These are phyloP conservation scores for Gentiana straminea DNA, from an alignment of 257 asterid species.

Conservation along the genomic window DNA sequence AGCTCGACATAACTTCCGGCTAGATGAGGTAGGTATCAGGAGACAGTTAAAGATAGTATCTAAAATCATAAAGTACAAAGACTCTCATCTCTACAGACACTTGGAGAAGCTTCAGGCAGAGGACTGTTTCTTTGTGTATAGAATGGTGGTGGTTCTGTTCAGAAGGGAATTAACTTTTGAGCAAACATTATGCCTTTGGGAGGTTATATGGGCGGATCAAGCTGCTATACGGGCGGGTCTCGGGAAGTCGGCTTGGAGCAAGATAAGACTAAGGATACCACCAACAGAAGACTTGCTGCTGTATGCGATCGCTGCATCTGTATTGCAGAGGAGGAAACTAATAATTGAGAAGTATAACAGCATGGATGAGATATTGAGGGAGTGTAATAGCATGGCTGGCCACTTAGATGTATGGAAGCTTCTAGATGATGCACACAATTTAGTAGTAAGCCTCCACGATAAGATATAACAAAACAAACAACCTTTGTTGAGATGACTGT, in stretches of 20 bases:
- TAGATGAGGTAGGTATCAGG: conserved; percentile 80
- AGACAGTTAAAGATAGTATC: conserved; percentile 64
- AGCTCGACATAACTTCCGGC: conserved; percentile 89
- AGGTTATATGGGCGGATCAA: conserved; percentile 98
- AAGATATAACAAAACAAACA: conserved; percentile 29
- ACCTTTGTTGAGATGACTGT: too few species aligned
- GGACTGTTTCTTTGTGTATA: conserved; percentile 84
- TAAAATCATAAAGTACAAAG: conserved; percentile 69
- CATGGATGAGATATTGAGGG: conserved; percentile 85
- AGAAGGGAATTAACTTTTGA: conserved; percentile 71
- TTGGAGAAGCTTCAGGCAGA: conserved; percentile 87
- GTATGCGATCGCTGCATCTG: conserved; percentile 81
- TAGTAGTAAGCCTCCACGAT: conserved; percentile 70
- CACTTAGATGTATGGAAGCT: conserved; percentile 78
- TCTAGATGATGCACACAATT: conserved; percentile 75
- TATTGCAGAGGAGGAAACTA: conserved; percentile 65
- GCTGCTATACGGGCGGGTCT: conserved; percentile 82
- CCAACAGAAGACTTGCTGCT: conserved; percentile 78
- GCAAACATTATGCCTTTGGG: conserved; percentile 89
- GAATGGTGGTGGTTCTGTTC: conserved; percentile 91
- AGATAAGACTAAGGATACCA: conserved; percentile 60
- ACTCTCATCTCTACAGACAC: conserved; percentile 65
- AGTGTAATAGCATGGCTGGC: conserved; percentile 86
- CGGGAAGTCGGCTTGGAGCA: conserved; percentile 54
- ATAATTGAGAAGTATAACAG: conserved; percentile 74